A percentile compares a stretch with the other conserved stretches of the same genome.
phyloP scores from a whole-genome alignment of 1,284 basidiomycete genomes.

The Earliella scabrosa region DNA sequence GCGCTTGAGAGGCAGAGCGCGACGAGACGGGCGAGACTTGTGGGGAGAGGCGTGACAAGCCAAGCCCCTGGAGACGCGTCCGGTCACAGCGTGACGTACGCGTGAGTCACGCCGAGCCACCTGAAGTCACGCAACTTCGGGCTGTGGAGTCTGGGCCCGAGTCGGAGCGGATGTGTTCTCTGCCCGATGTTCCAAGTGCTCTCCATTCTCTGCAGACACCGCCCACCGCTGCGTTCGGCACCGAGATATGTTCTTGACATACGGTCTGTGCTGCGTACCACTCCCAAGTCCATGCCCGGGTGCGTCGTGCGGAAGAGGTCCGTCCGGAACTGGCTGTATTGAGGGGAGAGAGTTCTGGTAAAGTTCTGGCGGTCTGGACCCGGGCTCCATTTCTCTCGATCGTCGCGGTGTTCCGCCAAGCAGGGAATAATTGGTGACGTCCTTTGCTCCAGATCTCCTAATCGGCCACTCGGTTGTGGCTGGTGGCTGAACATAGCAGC shows the following conservation, averaged over 20 bases:
- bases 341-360: background rate
- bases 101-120: too few species aligned
- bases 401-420: too few species aligned
- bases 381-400: background rate
- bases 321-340: background rate
- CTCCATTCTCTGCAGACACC: too few species aligned
- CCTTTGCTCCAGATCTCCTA: background rate
- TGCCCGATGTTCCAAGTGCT: too few species aligned
- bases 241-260: background rate
- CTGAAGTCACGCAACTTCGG: too few species aligned
- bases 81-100: conserved; percentile 4
- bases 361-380: background rate
- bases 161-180: too few species aligned
- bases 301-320: background rate
- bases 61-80: background rate
- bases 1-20: too few species aligned
- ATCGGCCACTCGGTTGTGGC: background rate
- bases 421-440: background rate
- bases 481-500: background rate
- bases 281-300: too few species aligned
- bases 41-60: background rate
- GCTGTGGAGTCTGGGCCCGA: too few species aligned
- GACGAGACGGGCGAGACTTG: background rate
- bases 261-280: background rate
- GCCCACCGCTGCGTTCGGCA: too few species aligned